A percentile compares a stretch with the other conserved stretches of the same genome.
These are phyloP conservation scores for Haematococcus sp. DNA, from an alignment of 139 green algal genomes.

Conservation along the genomic window DNA sequence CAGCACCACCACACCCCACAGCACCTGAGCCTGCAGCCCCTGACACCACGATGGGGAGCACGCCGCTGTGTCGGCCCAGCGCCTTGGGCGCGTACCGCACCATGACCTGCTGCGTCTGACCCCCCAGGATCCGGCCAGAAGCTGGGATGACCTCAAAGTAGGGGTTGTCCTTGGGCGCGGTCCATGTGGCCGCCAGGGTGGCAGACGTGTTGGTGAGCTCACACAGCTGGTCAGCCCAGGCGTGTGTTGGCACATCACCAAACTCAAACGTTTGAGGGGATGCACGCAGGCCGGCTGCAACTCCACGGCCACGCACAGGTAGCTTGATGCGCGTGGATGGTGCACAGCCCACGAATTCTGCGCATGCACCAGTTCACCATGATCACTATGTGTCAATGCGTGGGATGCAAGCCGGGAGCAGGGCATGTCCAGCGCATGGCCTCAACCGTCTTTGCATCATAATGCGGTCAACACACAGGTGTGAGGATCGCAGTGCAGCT, in stretches of 20 bases:
- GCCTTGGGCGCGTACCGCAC: conserved; percentile 46
- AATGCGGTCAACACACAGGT: no score
- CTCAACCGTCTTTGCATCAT: no score
- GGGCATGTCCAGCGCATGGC: no score
- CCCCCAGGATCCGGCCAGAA: conserved; percentile 19
- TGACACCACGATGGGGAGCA: conserved; percentile 14
- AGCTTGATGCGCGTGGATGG: conserved; percentile 30
- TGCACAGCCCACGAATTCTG: conserved; percentile 25
- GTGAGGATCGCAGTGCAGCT: no score
- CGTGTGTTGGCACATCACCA: conserved; percentile 36
- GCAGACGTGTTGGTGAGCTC: conserved; percentile 32
- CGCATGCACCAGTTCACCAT: no score
- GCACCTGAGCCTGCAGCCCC: no score
- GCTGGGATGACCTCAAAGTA: conserved; percentile 37
- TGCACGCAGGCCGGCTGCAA: conserved; percentile 16
- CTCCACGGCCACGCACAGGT: conserved; percentile 28
- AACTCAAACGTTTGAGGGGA: conserved; percentile 29
- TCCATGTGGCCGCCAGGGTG: no score
- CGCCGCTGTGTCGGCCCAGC: conserved; percentile 31
- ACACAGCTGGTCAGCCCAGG: conserved; percentile 46
- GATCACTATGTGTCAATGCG: no score
- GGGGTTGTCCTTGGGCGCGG: conserved; percentile 5
- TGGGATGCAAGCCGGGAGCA: no score
- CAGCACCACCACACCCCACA: no score
- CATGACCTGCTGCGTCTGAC: conserved; percentile 28